These are phyloP conservation scores for Parsonsia alboflavescens DNA, from an alignment of 257 asterid genomes.

Conservation along the genomic window DNA sequence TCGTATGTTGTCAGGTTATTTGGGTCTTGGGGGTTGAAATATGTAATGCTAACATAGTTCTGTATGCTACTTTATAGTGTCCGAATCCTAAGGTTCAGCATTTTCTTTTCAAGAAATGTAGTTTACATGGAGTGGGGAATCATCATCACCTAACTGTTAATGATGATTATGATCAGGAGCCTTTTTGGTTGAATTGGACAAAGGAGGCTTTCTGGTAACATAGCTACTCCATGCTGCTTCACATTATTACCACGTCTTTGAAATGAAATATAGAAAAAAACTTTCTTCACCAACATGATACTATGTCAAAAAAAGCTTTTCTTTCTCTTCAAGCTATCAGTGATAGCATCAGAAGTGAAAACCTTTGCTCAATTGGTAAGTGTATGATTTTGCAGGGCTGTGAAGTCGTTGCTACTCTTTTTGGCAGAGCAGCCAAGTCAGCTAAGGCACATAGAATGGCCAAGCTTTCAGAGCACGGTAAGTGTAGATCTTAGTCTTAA, in stretches of 20 bases:
- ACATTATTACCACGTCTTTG: not conserved
- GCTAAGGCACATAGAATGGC: constrained; percentile 52
- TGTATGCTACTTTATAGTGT: constrained; percentile 14
- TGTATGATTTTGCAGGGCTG: constrained; percentile 37
- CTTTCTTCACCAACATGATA: not conserved
- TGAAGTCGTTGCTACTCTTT: constrained; percentile 31
- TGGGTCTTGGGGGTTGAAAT: not conserved
- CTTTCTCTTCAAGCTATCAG: not conserved
- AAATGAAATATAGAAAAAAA: not conserved
- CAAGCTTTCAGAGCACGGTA: constrained; percentile 43
- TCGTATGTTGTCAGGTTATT: not conserved
- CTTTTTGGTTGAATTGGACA: constrained; percentile 41
- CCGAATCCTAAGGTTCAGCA: constrained; percentile 21
- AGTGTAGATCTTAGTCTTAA: constrained; percentile 11
- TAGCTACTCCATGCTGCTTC: constrained; percentile 4
- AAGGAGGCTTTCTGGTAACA: constrained; percentile 48
- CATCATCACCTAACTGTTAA: constrained; percentile 35
- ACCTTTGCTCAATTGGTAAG: not conserved
- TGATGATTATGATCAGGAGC: constrained; percentile 36
- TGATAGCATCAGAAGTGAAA: not conserved
- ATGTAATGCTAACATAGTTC: not conserved
- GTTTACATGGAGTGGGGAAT: constrained; percentile 42
- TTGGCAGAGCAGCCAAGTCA: constrained; percentile 46
- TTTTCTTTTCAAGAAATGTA: constrained; percentile 20
- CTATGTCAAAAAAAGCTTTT: not conserved